Percentiles rank a stretch among this genome's conserved stretches.
Conservation (phyloP, 345 rosid species). For the Lepidium africanum region DNA sequence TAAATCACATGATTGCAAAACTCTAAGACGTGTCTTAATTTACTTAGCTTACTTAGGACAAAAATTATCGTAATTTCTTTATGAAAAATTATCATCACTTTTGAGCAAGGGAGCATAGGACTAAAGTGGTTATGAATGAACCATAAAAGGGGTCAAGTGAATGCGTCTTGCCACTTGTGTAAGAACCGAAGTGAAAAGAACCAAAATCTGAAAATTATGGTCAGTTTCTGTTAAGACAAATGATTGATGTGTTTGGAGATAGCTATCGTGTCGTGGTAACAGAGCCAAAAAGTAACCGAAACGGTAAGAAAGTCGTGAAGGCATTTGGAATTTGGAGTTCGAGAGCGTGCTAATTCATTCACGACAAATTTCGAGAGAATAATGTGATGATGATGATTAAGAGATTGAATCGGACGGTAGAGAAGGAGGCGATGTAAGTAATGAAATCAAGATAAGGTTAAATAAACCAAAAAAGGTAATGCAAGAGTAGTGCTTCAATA, state of each 20-base stretch:
- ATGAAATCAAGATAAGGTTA: constrained; percentile 1
- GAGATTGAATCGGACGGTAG: constrained; percentile 7
- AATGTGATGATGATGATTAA: background rate
- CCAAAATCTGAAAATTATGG: too few species aligned
- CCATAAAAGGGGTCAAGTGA: too few species aligned
- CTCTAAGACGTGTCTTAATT: background rate
- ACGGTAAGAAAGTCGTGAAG: background rate
- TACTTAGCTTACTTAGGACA: too few species aligned
- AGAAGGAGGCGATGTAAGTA: constrained; percentile 10
- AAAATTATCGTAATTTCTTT: background rate
- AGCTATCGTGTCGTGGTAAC: background rate
- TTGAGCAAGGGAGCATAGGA: too few species aligned
- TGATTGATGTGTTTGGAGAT: too few species aligned
- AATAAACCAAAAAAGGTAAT: constrained; percentile 8
- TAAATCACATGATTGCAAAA: background rate
- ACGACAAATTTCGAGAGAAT: background rate
- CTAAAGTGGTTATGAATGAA: too few species aligned
- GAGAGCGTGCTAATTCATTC: background rate
- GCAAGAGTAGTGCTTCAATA: constrained; percentile 16
- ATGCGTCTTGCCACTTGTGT: too few species aligned
- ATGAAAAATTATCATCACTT: too few species aligned
- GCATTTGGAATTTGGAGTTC: background rate
- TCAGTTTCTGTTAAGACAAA: too few species aligned
- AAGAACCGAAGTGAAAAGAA: too few species aligned
- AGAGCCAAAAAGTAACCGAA: background rate